Conservation (phyloP, 2,329 filamentous ascomycete genomes). For the Penicillium corylophilum region DNA sequence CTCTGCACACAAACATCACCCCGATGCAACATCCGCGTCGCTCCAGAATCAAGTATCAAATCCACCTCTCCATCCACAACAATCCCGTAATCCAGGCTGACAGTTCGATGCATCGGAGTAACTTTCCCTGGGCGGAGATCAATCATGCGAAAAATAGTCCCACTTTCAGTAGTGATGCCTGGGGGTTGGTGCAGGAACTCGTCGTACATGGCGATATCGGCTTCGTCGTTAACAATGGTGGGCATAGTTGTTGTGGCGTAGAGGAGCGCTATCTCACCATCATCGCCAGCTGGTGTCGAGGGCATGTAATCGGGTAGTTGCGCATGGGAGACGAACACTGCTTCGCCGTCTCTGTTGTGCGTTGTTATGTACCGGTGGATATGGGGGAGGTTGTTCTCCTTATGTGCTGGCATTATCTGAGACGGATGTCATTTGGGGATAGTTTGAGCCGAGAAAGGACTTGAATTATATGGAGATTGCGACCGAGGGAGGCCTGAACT, state of each 20-base stretch:
- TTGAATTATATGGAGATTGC: neutral
- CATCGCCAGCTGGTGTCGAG: conserved; percentile 25
- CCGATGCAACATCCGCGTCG: conserved; percentile 29
- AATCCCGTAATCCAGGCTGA: conserved; percentile 40
- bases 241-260: conserved; percentile 33
- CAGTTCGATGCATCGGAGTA: conserved; percentile 39
- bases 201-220: conserved; percentile 35
- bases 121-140: conserved; percentile 34
- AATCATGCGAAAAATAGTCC: conserved; percentile 36
- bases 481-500: neutral
- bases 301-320: conserved; percentile 36
- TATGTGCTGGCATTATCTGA: conserved; percentile 16
- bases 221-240: conserved; percentile 29
- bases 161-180: conserved; percentile 30
- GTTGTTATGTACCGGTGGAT: conserved; percentile 42
- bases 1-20: conserved; percentile 39
- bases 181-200: conserved; percentile 35
- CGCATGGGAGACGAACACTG: conserved; percentile 36
- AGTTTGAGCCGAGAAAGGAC: neutral
- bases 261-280: conserved; percentile 32
- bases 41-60: conserved; percentile 37
- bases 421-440: neutral
- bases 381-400: conserved; percentile 28
- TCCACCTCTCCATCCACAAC: conserved; percentile 40
- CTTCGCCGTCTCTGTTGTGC: conserved; percentile 37